Percentiles rank a stretch among this genome's conserved stretches.
Conservation (phyloP, 176 grass and related monocot species). For the Thinopyrum elongatum region DNA sequence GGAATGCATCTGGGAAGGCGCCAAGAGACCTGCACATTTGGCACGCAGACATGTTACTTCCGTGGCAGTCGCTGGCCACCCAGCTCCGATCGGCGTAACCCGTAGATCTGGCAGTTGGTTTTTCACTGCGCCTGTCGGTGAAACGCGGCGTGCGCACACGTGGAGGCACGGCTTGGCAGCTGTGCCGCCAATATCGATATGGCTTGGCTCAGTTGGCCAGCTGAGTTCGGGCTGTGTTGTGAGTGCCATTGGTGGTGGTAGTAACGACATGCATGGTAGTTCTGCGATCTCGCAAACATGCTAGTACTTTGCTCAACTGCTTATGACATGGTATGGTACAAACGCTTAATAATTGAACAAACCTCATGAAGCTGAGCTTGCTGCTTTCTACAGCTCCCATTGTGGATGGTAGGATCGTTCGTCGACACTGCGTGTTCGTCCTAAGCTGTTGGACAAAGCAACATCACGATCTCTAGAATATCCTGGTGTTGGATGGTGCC, state of each 20-base stretch:
- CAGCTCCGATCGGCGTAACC: neutral
- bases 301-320: no score
- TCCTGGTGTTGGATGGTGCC: slow-evolving; percentile 1
- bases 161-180: neutral
- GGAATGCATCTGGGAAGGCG: neutral
- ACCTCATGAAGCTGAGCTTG: slow-evolving; percentile 1
- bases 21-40: neutral
- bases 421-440: neutral
- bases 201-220: neutral
- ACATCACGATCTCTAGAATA: slow-evolving; percentile 17
- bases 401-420: neutral
- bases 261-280: no score
- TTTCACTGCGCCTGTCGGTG: neutral
- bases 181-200: neutral
- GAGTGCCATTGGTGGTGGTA: neutral
- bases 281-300: no score
- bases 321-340: no score
- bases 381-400: neutral
- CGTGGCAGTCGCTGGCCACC: neutral
- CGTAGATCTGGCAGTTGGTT: neutral
- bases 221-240: neutral
- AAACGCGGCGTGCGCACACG: neutral
- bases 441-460: neutral
- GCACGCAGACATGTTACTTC: neutral
- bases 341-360: no score